Evolutionary conservation across 306 rosid genomes (phyloP), one percentile per base, ranked within the genome.

Genomic region (Quercus gilva): DNA sequence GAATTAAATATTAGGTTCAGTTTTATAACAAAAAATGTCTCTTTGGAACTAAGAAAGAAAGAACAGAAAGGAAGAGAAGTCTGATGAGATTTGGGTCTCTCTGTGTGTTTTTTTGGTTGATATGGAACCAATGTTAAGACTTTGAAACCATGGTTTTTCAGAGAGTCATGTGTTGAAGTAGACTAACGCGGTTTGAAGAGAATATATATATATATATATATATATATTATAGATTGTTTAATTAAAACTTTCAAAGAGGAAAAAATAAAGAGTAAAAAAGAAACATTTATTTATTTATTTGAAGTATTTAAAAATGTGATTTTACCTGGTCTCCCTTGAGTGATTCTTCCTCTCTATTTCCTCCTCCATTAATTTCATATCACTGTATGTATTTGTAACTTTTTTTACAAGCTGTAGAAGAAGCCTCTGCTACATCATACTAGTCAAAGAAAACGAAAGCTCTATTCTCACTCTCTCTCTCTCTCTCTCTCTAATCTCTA

Each of bases 131-230:
- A 79, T 41, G 74, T 64, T 80, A 33, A 76, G 88, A 86, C 89
- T 76, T 78, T 77, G 78, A 85, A 85, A 51, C 61, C 28, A 18
- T 69, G 49, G 60, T 57, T 69, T 84, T 26, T 63, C 15, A 29
- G 81, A 87, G 70, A 80, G 80, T 21, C 10, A 49, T 19, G 29
- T 55, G 5, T 84, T 75, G 12, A 2, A 8, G 11, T 77, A 84
- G 81, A 88, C 45, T 33, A 91, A 92, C 98, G 94, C 97, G 98
- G 86, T 88, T 94, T 89, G 68, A 49, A 65, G n/a, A n/a, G n/a
- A n/a, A 23, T 23, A 23, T 23, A 23, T 23, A 23, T 23, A 23
- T 23, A 23, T 23, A 23, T 23, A 23, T 23, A 23, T 23, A 23
- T 23, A 23, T 23, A 23, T 23, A 15, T 10, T 61, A 35, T 19